Evolutionary conservation across 306 rosid species (phyloP).

Genomic region (Styphnolobium japonicum): DNA sequence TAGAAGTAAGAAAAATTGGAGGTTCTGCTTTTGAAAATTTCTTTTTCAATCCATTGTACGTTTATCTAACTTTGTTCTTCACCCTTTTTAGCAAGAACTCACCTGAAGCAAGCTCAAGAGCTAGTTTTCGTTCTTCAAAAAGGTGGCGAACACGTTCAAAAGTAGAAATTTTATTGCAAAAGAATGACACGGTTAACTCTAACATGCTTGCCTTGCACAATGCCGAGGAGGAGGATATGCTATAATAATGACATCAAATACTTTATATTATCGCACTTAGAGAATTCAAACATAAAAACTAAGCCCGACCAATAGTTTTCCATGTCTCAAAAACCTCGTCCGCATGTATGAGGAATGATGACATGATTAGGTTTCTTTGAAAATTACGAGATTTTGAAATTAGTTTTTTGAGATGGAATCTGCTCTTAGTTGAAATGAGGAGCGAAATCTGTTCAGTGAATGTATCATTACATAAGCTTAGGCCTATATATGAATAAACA

Average conservation of each 20-base stretch:
- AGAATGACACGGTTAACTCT: not conserved
- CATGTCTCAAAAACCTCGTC: not conserved
- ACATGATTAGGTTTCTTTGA: constrained; percentile 5
- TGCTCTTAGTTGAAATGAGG: not conserved
- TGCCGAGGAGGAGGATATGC: constrained; percentile 19
- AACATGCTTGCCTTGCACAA: not conserved
- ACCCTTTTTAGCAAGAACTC: not conserved
- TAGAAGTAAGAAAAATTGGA: not conserved
- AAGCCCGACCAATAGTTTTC: not conserved
- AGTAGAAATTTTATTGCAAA: not conserved
- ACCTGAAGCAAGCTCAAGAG: not conserved
- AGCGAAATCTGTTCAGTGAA: not conserved
- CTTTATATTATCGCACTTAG: constrained; percentile 21
- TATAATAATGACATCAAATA: constrained; percentile 13
- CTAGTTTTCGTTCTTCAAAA: not conserved
- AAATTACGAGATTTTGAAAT: constrained; percentile 8
- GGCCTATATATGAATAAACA: no score
- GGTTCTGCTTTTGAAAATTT: constrained; percentile 24
- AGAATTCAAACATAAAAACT: not conserved
- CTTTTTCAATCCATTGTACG: not conserved
- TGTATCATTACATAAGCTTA: not conserved
- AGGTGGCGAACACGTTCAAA: constrained; percentile 36
- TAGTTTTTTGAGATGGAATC: not conserved
- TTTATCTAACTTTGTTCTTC: constrained; percentile 11
- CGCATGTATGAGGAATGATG: constrained; percentile 18